phyloP scores from a whole-genome alignment of 2,329 filamentous ascomycete genomes.

The Aspergillus clavatus region DNA sequence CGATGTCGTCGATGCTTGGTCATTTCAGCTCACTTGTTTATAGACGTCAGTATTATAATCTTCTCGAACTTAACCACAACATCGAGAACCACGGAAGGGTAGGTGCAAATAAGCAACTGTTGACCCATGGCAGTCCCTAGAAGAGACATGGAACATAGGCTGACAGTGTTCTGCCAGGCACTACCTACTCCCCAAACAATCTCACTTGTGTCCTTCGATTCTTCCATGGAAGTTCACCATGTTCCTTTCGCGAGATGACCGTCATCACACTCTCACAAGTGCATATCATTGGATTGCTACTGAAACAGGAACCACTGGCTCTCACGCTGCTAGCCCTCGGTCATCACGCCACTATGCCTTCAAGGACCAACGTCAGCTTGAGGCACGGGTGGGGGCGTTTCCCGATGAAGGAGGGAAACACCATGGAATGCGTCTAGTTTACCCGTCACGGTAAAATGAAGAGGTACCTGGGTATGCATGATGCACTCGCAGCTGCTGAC shows the following conservation, averaged over 20 bases:
- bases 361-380: slow-evolving; percentile 24
- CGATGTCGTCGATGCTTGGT: slow-evolving; percentile 3
- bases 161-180: neutral
- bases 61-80: neutral
- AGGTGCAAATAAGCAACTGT: slow-evolving; percentile 8
- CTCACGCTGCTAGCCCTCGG: neutral
- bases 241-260: neutral
- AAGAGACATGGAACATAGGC: neutral
- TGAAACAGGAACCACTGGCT: neutral
- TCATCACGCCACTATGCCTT: slow-evolving; percentile 12
- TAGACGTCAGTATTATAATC: slow-evolving; percentile 22
- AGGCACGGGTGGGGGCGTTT: slow-evolving; percentile 4
- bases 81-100: neutral
- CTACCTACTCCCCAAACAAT: too few species aligned
- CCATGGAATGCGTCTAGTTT: neutral
- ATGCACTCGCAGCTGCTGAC: neutral
- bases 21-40: slow-evolving; percentile 18
- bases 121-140: slow-evolving; percentile 10
- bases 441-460: neutral
- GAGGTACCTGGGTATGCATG: neutral
- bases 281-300: neutral
- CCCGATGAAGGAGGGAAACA: neutral
- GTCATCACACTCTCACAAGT: neutral
- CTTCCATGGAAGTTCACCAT: neutral
- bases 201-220: too few species aligned